Evolutionary conservation across 805 yeast genomes (phyloP).

Genomic region (Vanderwaltozyma tropicalis): DNA sequence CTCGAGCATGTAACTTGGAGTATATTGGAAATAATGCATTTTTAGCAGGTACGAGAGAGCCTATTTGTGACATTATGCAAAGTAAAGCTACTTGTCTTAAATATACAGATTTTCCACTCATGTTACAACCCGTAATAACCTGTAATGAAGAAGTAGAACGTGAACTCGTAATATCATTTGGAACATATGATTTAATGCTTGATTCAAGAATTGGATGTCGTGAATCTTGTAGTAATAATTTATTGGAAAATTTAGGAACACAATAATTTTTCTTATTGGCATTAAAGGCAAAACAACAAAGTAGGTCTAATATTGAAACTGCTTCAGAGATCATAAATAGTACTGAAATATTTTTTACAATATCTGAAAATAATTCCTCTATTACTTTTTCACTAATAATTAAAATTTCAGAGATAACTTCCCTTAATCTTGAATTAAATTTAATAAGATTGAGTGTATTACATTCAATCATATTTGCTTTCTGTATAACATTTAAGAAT

Average conservation of each 20-base stretch:
- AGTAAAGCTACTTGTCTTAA: constrained; percentile 41
- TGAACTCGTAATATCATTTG: constrained; percentile 33
- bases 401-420: constrained; percentile 33
- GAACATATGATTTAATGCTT: constrained; percentile 20
- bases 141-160: constrained; percentile 33
- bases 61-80: constrained; percentile 47
- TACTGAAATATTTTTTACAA: constrained; percentile 25
- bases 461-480: constrained; percentile 30
- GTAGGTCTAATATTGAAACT: constrained; percentile 33
- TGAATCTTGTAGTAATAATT: constrained; percentile 23
- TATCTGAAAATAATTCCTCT: constrained; percentile 22
- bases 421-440: constrained; percentile 32
- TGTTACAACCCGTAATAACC: constrained; percentile 48
- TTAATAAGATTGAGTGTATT: constrained; percentile 34
- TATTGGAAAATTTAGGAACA: constrained; percentile 31
- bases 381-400: constrained; percentile 34
- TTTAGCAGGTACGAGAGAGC: constrained; percentile 40
- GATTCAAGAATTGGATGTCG: constrained; percentile 37
- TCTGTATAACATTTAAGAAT: constrained; percentile 28
- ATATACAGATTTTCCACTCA: constrained; percentile 54
- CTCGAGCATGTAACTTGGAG: constrained; percentile 30
- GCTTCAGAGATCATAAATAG: constrained; percentile 37
- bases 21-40: constrained; percentile 35
- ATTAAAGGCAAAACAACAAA: constrained; percentile 28
- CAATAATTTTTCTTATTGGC: constrained; percentile 19